Percentiles rank a stretch among this genome's conserved stretches.
These are phyloP conservation scores for Hypoxylon rickii DNA, from an alignment of 495 filamentous ascomycete genomes.

Conservation along the genomic window DNA sequence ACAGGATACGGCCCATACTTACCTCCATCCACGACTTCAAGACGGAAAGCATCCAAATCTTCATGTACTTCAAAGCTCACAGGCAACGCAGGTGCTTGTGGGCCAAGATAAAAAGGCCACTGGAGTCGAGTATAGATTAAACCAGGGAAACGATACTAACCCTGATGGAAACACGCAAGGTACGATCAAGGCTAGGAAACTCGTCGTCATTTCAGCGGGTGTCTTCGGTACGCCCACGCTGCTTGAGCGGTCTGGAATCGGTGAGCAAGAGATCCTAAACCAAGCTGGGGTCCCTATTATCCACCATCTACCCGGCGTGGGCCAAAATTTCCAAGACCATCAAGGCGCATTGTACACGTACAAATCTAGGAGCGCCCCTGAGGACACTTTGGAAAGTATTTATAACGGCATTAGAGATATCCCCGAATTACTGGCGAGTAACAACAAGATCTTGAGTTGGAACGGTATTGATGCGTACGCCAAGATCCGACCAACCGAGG, in stretches of 20 bases:
- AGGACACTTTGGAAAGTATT: slow-evolving; percentile 31
- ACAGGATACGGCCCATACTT: too few relatives aligned
- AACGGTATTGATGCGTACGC: slow-evolving; percentile 41
- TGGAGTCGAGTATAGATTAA: too few relatives aligned
- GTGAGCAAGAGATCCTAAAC: slow-evolving; percentile 34
- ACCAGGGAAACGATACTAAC: too few relatives aligned
- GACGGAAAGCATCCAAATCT: too few relatives aligned
- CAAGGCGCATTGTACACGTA: slow-evolving; percentile 32
- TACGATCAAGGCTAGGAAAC: too few relatives aligned
- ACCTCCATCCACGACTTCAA: too few relatives aligned
- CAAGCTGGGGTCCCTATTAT: slow-evolving; percentile 14
- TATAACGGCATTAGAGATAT: slow-evolving; percentile 31
- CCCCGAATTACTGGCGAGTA: slow-evolving; percentile 30
- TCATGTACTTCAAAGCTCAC: too few relatives aligned
- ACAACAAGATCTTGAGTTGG: slow-evolving; percentile 36
- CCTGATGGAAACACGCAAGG: too few relatives aligned
- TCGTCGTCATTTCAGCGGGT: too few relatives aligned
- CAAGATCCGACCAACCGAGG: slow-evolving; percentile 42
- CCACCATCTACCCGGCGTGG: slow-evolving; percentile 42
- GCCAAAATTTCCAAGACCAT: slow-evolving; percentile 45
- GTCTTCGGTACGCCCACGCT: slow-evolving; percentile 50
- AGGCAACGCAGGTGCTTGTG: too few relatives aligned
- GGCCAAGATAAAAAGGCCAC: too few relatives aligned
- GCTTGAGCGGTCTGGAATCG: slow-evolving; percentile 60
- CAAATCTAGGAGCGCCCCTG: slow-evolving; percentile 12